These are phyloP conservation scores for Pseudocercospora fijiensis DNA, from an alignment of 2,329 filamentous ascomycete species.

Conservation along the genomic window DNA sequence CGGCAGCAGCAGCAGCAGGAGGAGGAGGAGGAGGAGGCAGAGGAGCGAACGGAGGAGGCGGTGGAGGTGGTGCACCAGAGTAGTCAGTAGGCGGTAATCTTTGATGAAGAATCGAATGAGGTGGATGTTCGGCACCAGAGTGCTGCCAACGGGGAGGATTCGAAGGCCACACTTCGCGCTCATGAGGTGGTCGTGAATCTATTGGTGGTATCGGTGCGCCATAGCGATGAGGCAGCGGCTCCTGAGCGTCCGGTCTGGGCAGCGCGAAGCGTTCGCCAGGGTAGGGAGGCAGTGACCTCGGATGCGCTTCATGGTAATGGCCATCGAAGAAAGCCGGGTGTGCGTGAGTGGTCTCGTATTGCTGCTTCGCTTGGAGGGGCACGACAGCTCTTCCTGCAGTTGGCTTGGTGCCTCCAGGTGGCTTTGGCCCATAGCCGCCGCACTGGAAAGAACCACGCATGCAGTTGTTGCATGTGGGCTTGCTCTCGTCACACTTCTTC, in stretches of 20 bases:
- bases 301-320: conserved; percentile 15
- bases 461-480: conserved; percentile 92
- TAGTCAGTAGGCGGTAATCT: conserved; percentile 23
- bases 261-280: conserved; percentile 11
- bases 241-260: conserved; percentile 6
- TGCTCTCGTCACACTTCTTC: conserved; percentile 96
- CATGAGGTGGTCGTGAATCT: conserved; percentile 17
- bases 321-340: conserved; percentile 21
- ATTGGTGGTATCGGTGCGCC: conserved; percentile 9
- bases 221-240: conserved; percentile 16
- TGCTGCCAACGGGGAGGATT: conserved; percentile 11
- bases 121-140: conserved; percentile 3
- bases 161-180: conserved; percentile 23
- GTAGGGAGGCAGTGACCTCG: conserved; percentile 3
- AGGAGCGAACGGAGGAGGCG: conserved; percentile 1
- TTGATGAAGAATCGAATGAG: conserved; percentile 13
- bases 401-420: conserved; percentile 21
- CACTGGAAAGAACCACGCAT: conserved; percentile 85
- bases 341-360: conserved; percentile 11
- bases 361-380: conserved; percentile 22
- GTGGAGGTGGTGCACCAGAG: conserved; percentile 19
- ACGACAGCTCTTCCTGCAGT: conserved; percentile 15
- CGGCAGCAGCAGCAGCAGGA: conserved; percentile 15
- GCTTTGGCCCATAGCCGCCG: conserved; percentile 70
- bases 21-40: conserved; percentile 20